Evolutionary conservation across 2,329 filamentous ascomycete genomes (phyloP).

Genomic region (Cytospora schulzeri): DNA sequence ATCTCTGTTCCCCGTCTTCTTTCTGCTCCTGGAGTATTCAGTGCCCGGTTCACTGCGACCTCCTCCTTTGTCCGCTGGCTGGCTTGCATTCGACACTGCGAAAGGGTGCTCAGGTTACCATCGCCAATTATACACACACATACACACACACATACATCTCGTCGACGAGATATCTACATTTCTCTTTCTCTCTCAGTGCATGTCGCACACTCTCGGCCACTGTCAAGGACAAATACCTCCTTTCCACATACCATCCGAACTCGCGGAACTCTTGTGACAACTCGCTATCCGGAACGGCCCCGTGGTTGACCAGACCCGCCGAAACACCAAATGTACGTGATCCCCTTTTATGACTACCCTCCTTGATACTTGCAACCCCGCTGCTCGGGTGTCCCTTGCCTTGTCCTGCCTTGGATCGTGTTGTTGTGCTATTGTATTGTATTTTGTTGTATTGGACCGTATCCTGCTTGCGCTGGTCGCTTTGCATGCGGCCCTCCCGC

Average conservation of each 20-base stretch:
- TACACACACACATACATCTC: conserved; percentile 4
- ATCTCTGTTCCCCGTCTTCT: conserved; percentile 16
- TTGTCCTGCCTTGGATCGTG: conserved; percentile 30
- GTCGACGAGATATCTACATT: conserved; percentile 18
- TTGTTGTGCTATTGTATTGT: conserved; percentile 28
- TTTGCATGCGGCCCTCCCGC: conserved; percentile 28
- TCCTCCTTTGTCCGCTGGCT: not conserved
- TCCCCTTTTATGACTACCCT: conserved; percentile 34
- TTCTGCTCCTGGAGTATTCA: conserved; percentile 5
- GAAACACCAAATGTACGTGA: conserved; percentile 49
- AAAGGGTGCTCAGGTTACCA: not conserved
- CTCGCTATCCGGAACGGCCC: conserved; percentile 31
- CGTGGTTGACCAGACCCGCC: conserved; percentile 38
- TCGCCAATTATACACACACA: not conserved
- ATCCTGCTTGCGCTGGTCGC: conserved; percentile 25
- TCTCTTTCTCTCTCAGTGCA: not conserved
- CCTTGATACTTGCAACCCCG: conserved; percentile 35
- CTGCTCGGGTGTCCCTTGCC: conserved; percentile 37
- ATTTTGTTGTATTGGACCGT: conserved; percentile 29
- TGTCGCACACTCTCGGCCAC: not conserved
- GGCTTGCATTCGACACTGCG: not conserved
- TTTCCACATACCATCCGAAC: conserved; percentile 22
- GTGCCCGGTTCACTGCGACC: conserved; percentile 16
- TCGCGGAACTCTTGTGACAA: conserved; percentile 25
- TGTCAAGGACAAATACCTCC: not conserved